Conservation (phyloP, 805 yeast genomes). For the Zygoascus tannicola region DNA sequence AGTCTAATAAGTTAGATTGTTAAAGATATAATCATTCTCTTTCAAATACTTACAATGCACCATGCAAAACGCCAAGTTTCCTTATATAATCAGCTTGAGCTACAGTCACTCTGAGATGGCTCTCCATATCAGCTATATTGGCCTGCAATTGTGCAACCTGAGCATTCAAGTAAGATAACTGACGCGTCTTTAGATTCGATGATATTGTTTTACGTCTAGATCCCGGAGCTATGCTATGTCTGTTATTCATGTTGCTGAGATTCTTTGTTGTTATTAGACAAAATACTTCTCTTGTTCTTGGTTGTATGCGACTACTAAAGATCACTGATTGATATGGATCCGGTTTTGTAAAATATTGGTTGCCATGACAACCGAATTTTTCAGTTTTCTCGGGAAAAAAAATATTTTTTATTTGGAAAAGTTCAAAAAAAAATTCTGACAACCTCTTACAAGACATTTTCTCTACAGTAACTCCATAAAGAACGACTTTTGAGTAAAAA, state of each 20-base stretch:
- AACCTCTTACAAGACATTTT: too few species aligned
- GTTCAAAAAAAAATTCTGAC: too few species aligned
- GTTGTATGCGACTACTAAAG: too few species aligned
- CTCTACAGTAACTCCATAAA: too few species aligned
- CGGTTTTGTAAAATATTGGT: too few species aligned
- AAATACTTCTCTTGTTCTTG: too few species aligned
- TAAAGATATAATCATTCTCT: neutral
- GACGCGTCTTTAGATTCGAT: conserved; percentile 27
- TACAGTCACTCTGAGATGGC: conserved; percentile 40
- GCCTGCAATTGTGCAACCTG: conserved; percentile 50
- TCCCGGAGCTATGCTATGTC: conserved; percentile 2
- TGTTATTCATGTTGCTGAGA: neutral
- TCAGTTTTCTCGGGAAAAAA: too few species aligned
- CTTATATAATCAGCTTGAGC: conserved; percentile 45
- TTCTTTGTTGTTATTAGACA: neutral
- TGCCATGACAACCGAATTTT: too few species aligned
- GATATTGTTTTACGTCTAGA: conserved; percentile 8
- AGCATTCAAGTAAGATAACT: conserved; percentile 41
- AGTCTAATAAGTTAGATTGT: conserved; percentile 14
- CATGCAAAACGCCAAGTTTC: conserved; percentile 48
- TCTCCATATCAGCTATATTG: conserved; percentile 45
- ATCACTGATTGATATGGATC: too few species aligned
- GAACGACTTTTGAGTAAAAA: too few species aligned
- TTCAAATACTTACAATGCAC: conserved; percentile 37
- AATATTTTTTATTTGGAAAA: too few species aligned